Evolutionary conservation across 2,329 filamentous ascomycete species (phyloP), one percentile per base, ranked within the genome.

Genomic region (Periconia sp.): DNA sequence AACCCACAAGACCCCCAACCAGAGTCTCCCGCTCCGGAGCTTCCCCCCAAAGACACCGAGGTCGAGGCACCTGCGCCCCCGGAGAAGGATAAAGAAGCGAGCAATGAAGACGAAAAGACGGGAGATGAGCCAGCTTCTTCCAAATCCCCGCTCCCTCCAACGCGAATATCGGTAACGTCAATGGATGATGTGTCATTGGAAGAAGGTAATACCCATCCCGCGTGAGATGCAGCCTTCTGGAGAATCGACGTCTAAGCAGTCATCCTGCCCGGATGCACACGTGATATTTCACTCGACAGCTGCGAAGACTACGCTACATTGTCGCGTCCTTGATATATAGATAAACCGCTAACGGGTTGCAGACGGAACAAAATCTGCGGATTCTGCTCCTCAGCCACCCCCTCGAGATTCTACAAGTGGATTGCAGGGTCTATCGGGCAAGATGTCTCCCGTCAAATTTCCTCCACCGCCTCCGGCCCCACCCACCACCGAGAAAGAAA

Each of bases 381-480:
- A 50, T 19, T 55, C 61, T 54, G 65, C 80, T 17, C 80, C 80
- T 48, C 85, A 83, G 70, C 81, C 83, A 47, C 76, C 86, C 46
- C 86, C 85, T 42, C 70, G 72, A 46, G 63, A 73, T 45, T 70
- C 68, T 7, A 62, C 60, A 37, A 58, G 55, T 49, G 64, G 65
- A 7, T 52, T 79, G 85, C 85, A 87, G 73, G 91, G 89, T 61
- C 82, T 94, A 49, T 87, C 89, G 40, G 87, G 84, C 51, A 85
- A 83, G 44, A 81, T 94, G 47, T 88, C 90, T 35, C 81, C 89
- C 31, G 84, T 91, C 67, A 74, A 77, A 51, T 72, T 70, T 19
- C 74, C 72, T 27, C 75, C 74, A 14, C 76, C 74, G 11, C 76
- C 70, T 2, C 65, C 69, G 10, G 65, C 63, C 46, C 73, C 60